Evolutionary conservation across 1,284 basidiomycete species (phyloP), one percentile per base, ranked within the genome.

Genomic region (Taiwanofungus camphoratus): DNA sequence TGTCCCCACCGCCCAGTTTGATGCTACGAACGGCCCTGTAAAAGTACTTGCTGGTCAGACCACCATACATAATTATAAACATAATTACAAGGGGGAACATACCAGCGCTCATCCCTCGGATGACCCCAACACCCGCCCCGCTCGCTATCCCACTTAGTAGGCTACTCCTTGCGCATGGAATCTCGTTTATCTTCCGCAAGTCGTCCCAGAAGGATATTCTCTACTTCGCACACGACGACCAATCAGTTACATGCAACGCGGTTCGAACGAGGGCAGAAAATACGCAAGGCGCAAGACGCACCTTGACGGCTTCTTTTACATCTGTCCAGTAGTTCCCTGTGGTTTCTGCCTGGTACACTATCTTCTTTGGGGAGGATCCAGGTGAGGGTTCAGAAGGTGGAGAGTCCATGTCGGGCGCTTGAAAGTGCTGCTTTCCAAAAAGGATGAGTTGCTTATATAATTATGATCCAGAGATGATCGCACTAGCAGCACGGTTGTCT

Each of bases 161-260:
- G 52, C 73, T 74, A 35, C 62, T 74, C 31, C 75, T 62, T 39
- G 73, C 71, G 44, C 84, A 87, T 9, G 84, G 85, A 11, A 86
- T 70, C 52, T 84, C 70, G 29, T 65, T 67, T 33, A 77, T 65
- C 45, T 65, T 66, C 40, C 68, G 60, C 18, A 74, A 50, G 56
- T 77, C 74, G 52, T 76, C 63, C 45, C 48, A 52, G n/a, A 62
- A 46, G 26, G 66, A 73, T 54, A 77, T 56, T 55, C 68, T 69
- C 75, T 77, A 62, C 58, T 68, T 67, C 69, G 48, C 51, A 41
- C 52, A 49, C 42, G 32, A 50, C 12, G 20, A 42, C 58, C 44
- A 61, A 51, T 29, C 19, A n/a, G 5, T 8, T 18, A 21, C 15
- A 9, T n/a, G 15, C 8, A 31, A 16, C 38, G 22, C n/a, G n/a